Percentiles rank a stretch among this genome's conserved stretches.
phyloP scores from a whole-genome alignment of 345 rosid genomes.

The Salix koriyanagi region DNA sequence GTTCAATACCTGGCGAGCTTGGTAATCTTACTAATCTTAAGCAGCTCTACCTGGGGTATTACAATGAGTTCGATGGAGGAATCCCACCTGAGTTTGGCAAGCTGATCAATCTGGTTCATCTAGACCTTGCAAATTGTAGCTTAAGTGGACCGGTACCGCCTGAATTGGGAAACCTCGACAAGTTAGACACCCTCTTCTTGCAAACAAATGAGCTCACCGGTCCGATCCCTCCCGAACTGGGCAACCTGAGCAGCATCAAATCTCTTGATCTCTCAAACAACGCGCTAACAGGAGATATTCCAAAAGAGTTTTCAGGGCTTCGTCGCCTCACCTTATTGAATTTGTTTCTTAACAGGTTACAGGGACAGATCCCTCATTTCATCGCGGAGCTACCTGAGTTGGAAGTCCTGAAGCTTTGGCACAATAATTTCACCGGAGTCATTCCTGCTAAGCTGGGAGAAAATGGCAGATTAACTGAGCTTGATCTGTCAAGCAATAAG shows the following conservation, averaged over 20 bases:
- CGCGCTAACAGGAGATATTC: constrained; percentile 54
- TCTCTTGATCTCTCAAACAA: constrained; percentile 62
- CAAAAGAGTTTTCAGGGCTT: constrained; percentile 40
- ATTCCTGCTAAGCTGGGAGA: constrained; percentile 56
- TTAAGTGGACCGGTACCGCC: constrained; percentile 48
- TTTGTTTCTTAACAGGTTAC: constrained; percentile 56
- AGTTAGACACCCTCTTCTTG: constrained; percentile 52
- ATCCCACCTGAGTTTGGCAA: constrained; percentile 54
- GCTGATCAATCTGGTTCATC: constrained; percentile 41
- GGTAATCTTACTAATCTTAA: constrained; percentile 51
- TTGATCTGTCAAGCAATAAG: constrained; percentile 70
- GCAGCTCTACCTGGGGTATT: constrained; percentile 57
- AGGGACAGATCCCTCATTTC: constrained; percentile 56
- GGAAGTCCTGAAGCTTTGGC: constrained; percentile 52
- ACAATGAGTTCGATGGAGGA: constrained; percentile 51
- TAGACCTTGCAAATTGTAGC: constrained; percentile 58
- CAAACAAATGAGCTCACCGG: constrained; percentile 50
- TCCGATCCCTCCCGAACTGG: constrained; percentile 45
- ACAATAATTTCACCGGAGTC: constrained; percentile 61
- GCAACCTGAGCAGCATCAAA: constrained; percentile 47
- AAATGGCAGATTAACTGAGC: constrained; percentile 42
- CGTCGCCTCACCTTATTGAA: constrained; percentile 44
- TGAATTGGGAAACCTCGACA: constrained; percentile 46
- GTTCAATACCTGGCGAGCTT: constrained; percentile 48
- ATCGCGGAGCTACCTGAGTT: constrained; percentile 46